phyloP scores from a whole-genome alignment of 1,139 yeast genomes.

The Blastobotrys arbuscula region DNA sequence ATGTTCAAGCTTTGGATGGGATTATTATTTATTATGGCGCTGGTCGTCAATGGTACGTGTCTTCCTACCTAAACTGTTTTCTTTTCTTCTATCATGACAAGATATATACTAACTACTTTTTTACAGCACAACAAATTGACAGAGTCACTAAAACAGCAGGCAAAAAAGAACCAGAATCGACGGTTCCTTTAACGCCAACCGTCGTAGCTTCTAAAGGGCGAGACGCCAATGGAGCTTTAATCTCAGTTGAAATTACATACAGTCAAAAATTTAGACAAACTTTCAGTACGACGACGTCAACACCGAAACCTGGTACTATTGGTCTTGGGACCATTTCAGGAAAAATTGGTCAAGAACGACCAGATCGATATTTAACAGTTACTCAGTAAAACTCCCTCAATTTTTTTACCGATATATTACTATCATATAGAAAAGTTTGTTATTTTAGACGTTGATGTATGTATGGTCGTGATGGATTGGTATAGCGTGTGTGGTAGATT shows the following conservation, averaged over 20 bases:
- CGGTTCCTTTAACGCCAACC: conserved; percentile 21
- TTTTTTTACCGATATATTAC: too few species aligned
- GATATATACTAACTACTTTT: not conserved
- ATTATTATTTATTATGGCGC: conserved; percentile 1
- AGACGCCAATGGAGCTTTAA: conserved; percentile 35
- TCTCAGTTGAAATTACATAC: conserved; percentile 41
- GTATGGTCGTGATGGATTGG: too few species aligned
- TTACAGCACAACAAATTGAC: conserved; percentile 7
- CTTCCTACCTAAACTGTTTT: too few species aligned
- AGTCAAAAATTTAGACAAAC: conserved; percentile 44
- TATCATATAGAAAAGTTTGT: too few species aligned
- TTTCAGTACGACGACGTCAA: conserved; percentile 35
- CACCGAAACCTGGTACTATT: conserved; percentile 47
- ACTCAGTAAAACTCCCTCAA: too few species aligned
- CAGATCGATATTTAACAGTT: not conserved
- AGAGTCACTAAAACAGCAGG: conserved; percentile 3
- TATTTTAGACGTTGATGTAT: too few species aligned
- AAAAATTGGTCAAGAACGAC: conserved; percentile 40
- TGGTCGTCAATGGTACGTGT: conserved; percentile 1
- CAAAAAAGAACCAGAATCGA: not conserved
- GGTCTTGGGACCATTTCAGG: conserved; percentile 58
- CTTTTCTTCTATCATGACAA: too few species aligned
- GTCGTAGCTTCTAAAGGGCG: conserved; percentile 58
- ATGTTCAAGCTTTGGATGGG: conserved; percentile 2
- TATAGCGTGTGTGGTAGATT: too few species aligned